Conservation (phyloP, 768 basidiomycete genomes). For the Mycena kentingensis region DNA sequence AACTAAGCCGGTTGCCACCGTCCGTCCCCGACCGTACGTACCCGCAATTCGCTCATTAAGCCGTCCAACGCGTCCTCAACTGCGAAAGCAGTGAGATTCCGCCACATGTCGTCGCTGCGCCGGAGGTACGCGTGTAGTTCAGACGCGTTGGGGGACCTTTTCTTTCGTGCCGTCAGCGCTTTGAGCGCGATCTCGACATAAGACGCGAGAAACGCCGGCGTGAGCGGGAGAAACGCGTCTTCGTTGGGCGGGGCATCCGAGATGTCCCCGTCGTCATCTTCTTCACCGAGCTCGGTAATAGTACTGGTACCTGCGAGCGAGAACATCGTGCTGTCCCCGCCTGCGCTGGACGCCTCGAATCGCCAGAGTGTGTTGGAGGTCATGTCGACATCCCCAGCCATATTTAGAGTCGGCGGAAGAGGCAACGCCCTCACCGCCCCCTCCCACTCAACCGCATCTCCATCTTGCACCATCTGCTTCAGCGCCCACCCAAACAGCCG, state of each 20-base stretch:
- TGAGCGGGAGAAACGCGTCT: slow-evolving; percentile 68
- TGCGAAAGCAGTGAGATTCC: slow-evolving; percentile 10
- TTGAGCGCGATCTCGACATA: slow-evolving; percentile 50
- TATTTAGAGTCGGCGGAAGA: neutral
- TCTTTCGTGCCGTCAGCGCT: slow-evolving; percentile 29
- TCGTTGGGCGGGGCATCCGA: slow-evolving; percentile 66
- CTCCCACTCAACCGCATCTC: slow-evolving; percentile 75
- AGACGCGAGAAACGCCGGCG: slow-evolving; percentile 48
- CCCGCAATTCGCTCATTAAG: too few relatives aligned
- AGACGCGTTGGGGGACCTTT: neutral
- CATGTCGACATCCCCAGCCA: slow-evolving; percentile 3
- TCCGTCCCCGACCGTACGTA: too few relatives aligned
- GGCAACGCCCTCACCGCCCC: slow-evolving; percentile 51
- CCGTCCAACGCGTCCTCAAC: slow-evolving; percentile 15
- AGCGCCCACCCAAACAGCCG: slow-evolving; percentile 69
- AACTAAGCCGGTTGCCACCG: too few relatives aligned
- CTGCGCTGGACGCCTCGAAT: slow-evolving; percentile 28
- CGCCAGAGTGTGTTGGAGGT: slow-evolving; percentile 54
- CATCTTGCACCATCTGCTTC: slow-evolving; percentile 65
- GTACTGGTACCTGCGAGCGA: slow-evolving; percentile 24
- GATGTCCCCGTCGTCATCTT: slow-evolving; percentile 46
- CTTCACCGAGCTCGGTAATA: slow-evolving; percentile 27
- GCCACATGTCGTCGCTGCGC: slow-evolving; percentile 18
- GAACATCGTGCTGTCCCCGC: slow-evolving; percentile 35
- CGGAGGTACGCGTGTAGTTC: slow-evolving; percentile 5